Base-by-base conservation (phyloP, 352 stramenopile genomes). In the Phytophthora cactorum region DNA sequence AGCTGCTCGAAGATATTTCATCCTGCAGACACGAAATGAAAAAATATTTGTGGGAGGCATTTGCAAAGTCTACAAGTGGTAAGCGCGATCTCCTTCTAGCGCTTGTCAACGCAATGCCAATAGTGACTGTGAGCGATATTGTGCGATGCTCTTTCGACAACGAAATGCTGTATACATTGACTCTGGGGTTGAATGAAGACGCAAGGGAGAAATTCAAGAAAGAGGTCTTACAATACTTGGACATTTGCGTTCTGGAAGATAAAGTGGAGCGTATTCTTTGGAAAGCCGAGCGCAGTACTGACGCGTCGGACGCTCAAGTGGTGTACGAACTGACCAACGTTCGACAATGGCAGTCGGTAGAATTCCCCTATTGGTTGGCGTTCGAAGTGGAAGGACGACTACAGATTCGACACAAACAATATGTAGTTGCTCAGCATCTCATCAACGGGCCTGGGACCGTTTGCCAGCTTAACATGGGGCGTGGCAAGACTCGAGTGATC, bases 401-500 rank as follows among this genome's bases (percentile, higher is more conserved):
- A 15, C 84, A 94, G 62, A 97, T 97, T 28, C 79, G 88, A 0
- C 82, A 79, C n/a, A 85, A 93, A 38, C 89, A 97, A 60, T 93
- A 81, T 54, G 69, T 88, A 3, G 78, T 96, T 29, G 80, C 86
- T 7, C 56, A 78, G n/a, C 84, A 96, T 46, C 65, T 97, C 22
- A 84, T 96, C 36, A 45, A 89, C 8, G 69, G 82, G 11, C 78
- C 79, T 11, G 78, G 84, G 29, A 75, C 82, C 3, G 81, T 96
- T 10, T 90, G 85, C 11, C 88, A 97, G 58, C 75, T 97, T 5
- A 96, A 96, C 59, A 96, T 96, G 88, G 91, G 89, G 0, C 69
- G 86, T 27, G 90, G 90, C n/a, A 96, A 96, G 73, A 96, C 88
- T n/a, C 66, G 80, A 4, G 91, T 97, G 31, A 95, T 97, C 55